Evolutionary conservation across 805 yeast species (phyloP).

Genomic region (Starmerella stigmatis): DNA sequence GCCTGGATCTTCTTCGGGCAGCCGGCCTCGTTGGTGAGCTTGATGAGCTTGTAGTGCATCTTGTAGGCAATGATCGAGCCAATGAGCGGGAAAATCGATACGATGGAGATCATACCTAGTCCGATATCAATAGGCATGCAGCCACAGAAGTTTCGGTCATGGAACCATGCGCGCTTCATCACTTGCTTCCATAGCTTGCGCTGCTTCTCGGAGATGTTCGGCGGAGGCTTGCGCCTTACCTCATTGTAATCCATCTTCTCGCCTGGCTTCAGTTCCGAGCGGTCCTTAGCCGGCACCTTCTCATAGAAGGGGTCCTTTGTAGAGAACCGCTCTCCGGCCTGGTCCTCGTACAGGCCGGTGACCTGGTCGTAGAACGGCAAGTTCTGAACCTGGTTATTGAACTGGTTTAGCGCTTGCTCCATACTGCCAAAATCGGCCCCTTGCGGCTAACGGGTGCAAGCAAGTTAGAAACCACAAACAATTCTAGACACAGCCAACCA

Average conservation of each 20-base stretch:
- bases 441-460: no score
- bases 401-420: constrained; percentile 13
- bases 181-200: constrained; percentile 58
- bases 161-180: constrained; percentile 75
- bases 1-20: constrained; percentile 52
- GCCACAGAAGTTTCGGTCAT: constrained; percentile 58
- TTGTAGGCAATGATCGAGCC: constrained; percentile 78
- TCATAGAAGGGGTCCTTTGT: constrained; percentile 36
- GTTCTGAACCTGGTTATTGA: constrained; percentile 30
- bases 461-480: no score
- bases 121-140: constrained; percentile 53
- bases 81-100: constrained; percentile 63
- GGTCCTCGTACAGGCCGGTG: constrained; percentile 52
- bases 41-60: constrained; percentile 58
- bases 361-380: constrained; percentile 51
- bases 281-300: constrained; percentile 36
- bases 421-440: no score
- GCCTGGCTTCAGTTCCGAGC: constrained; percentile 8
- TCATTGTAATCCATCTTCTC: constrained; percentile 42
- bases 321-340: constrained; percentile 54
- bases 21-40: constrained; percentile 47
- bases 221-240: constrained; percentile 37
- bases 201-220: constrained; percentile 47
- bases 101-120: constrained; percentile 65
- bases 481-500: no score